phyloP scores from a whole-genome alignment of 176 grass and related monocot species.

The Triticum turgidum region DNA sequence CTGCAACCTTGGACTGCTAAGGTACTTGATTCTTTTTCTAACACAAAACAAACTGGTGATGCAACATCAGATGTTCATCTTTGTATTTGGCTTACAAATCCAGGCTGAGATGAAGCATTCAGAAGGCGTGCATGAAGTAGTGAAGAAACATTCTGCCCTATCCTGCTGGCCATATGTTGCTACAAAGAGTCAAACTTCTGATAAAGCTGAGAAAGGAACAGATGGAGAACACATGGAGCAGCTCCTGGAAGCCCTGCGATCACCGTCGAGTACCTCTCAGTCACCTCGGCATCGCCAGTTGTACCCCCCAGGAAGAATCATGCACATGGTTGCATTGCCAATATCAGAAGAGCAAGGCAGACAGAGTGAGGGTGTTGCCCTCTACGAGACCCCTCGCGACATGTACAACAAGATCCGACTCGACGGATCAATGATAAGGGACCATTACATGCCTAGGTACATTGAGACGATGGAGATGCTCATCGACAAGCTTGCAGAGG shows the following conservation, averaged over 20 bases:
- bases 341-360: background rate
- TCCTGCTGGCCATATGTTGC: conserved; percentile 28
- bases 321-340: conserved; percentile 73
- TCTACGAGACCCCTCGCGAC: conserved; percentile 62
- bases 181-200: background rate
- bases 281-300: conserved; percentile 37
- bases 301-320: conserved; percentile 76
- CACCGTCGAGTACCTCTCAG: background rate
- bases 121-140: background rate
- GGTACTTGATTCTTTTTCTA: background rate
- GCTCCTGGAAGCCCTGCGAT: conserved; percentile 1
- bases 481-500: conserved; percentile 49
- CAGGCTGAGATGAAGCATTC: conserved; percentile 34
- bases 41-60: background rate
- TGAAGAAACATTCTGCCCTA: conserved; percentile 26
- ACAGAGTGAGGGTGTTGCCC: conserved; percentile 19
- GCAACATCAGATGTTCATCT: background rate
- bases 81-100: background rate
- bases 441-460: conserved; percentile 83
- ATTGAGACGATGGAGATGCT: conserved; percentile 63
- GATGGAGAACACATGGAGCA: conserved; percentile 13
- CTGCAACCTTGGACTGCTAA: background rate
- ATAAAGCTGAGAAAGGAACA: conserved; percentile 19
- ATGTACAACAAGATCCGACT: conserved; percentile 64
- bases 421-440: conserved; percentile 47